Base-by-base conservation (phyloP, 306 rosid genomes). In the Cyamopsis tetragonoloba region DNA sequence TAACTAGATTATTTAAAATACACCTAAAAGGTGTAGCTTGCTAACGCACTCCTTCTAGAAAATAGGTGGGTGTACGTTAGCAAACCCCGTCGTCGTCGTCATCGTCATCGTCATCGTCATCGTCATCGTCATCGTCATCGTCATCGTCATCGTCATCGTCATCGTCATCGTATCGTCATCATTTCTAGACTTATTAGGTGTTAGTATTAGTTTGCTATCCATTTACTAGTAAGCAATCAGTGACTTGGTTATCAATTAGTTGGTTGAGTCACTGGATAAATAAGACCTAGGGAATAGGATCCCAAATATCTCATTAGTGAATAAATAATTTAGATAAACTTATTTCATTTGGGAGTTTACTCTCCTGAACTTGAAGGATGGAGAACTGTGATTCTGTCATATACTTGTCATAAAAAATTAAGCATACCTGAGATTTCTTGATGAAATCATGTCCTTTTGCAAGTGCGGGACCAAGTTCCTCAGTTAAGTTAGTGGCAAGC, bases 381-480 rank as follows among this genome's bases (percentile, higher is more conserved):
- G 11, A 10, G 30, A 73, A 14, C 55, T 46, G 2, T 44, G 38
- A 10, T 23, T 32, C 26, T n/a, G 2, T 3, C 13, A 15, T 14
- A 15, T 50, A 13, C 23, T 51, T 32, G 9, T 56, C 12, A 27
- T 48, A 7, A 10, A n/a, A 39, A 15, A 11, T 35, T 2, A 42
- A 38, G 2, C 19, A 65, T 7, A 83, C 91, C 76, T 89, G 96
- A 44, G 96, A 89, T 49, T 87, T 62, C 69, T 87, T 87, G 3
- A 89, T 44, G 70, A 87, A 89, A 63, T 82, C 80, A 19, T 87
- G 95, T 22, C 89, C 88, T 79, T 56, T 77, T 0, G 75, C 81
- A 15, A 89, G 87, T 0, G 79, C 3, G 1, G 85, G 75, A 51
- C 42, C 85, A 55, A 89, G 54, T 68, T 89, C 93, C 1, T 83